Conservation (phyloP, 1,284 basidiomycete species). For the Ganoderma sinense region DNA sequence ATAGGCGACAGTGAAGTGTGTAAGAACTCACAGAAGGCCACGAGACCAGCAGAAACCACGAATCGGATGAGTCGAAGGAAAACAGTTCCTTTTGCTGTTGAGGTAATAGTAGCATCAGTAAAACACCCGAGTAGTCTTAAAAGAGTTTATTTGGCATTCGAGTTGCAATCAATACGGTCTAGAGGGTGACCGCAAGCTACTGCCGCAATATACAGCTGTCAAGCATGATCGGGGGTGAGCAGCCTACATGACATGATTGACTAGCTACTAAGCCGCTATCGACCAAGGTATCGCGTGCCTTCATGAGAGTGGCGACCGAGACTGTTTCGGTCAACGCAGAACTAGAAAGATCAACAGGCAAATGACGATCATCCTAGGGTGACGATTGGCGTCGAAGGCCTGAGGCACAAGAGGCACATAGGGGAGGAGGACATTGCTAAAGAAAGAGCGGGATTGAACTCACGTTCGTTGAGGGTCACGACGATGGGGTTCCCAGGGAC, state of each 20-base stretch:
- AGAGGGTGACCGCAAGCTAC: not conserved
- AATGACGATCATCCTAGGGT: not conserved
- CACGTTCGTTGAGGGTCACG: slow-evolving; percentile 83
- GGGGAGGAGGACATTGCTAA: not conserved
- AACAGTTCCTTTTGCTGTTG: slow-evolving; percentile 71
- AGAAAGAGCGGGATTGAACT: slow-evolving; percentile 34
- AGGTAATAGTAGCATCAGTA: slow-evolving; percentile 12
- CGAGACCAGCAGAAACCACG: slow-evolving; percentile 47
- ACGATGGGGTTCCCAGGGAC: slow-evolving; percentile 68
- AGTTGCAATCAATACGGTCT: not conserved
- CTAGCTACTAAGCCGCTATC: not conserved
- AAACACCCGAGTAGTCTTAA: not conserved
- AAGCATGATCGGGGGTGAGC: not conserved
- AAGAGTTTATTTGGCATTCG: not conserved
- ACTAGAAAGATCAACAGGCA: not conserved
- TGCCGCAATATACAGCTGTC: not conserved
- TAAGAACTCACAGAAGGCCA: slow-evolving; percentile 36
- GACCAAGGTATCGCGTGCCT: not conserved
- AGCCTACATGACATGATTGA: not conserved
- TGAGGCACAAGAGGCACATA: not conserved
- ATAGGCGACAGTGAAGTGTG: slow-evolving; percentile 34
- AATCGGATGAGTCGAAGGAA: slow-evolving; percentile 70
- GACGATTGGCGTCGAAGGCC: not conserved
- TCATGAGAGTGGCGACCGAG: not conserved
- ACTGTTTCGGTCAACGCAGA: not conserved